Evolutionary conservation across 164 flowering plant species (phyloP).

Genomic region (Macadamia integrifolia): DNA sequence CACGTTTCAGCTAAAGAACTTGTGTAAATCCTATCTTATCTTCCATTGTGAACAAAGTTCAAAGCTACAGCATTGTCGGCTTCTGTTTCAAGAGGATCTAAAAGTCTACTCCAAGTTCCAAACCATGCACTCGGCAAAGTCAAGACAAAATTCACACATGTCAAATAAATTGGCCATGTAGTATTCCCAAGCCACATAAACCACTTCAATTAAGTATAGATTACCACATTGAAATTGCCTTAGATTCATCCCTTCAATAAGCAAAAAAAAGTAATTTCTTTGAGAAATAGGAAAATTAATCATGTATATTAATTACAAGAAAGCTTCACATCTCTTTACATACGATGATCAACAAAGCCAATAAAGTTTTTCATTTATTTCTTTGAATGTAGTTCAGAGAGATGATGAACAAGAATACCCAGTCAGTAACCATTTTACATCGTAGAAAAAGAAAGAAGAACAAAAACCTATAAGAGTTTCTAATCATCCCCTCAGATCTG

Average conservation of each 20-base stretch:
- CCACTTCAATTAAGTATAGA: too few relatives aligned
- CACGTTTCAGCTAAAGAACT: too few relatives aligned
- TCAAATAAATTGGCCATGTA: too few relatives aligned
- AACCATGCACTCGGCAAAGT: too few relatives aligned
- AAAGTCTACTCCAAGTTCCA: too few relatives aligned
- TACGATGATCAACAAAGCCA: background rate
- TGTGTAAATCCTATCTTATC: too few relatives aligned
- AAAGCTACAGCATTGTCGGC: background rate
- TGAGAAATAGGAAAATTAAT: background rate
- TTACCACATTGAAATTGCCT: too few relatives aligned
- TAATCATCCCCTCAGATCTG: background rate
- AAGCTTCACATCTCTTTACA: background rate
- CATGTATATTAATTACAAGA: background rate
- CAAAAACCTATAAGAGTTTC: constrained; percentile 6
- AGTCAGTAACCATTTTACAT: constrained; percentile 1
- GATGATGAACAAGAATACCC: constrained; percentile 20
- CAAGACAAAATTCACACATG: too few relatives aligned
- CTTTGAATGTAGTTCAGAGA: constrained; percentile 15
- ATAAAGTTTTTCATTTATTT: constrained; percentile 1
- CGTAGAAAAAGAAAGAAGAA: background rate
- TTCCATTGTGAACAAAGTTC: background rate
- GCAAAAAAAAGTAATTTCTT: background rate
- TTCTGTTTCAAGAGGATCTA: background rate
- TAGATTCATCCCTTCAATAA: background rate
- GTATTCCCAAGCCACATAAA: too few relatives aligned